phyloP scores from a whole-genome alignment of 176 grass and related monocot genomes.

The Hsuehochloa calcarea region DNA sequence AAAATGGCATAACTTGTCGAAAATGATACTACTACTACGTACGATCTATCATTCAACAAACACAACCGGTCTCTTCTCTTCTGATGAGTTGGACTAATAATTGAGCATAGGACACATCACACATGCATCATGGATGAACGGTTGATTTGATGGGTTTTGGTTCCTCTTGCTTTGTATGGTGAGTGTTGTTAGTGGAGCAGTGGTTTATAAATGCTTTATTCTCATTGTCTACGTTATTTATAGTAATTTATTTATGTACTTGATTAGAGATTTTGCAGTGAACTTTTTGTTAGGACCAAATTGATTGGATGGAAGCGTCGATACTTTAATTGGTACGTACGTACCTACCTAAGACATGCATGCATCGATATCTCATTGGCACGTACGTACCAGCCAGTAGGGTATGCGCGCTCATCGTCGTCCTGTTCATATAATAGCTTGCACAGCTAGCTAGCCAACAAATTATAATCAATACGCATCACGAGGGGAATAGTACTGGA shows the following conservation, averaged over 20 bases:
- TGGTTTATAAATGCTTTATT: background rate
- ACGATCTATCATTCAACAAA: background rate
- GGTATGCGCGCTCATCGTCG: no score
- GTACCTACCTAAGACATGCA: no score
- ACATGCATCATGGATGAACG: background rate
- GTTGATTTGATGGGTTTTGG: background rate
- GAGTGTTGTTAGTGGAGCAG: background rate
- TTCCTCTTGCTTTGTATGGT: background rate
- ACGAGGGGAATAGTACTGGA: background rate
- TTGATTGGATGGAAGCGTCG: background rate
- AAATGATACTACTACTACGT: no score
- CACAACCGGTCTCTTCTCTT: background rate
- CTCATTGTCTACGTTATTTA: background rate
- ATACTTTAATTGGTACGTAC: background rate
- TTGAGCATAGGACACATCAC: background rate
- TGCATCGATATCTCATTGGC: no score
- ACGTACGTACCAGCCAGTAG: no score
- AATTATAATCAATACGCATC: background rate
- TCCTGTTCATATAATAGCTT: no score
- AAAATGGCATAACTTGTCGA: background rate
- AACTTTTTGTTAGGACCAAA: background rate
- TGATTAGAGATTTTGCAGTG: background rate
- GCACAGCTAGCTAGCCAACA: no score
- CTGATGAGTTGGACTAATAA: background rate
- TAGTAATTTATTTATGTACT: background rate